phyloP scores from a whole-genome alignment of 2,329 filamentous ascomycete genomes.

The Cadophora gregata region DNA sequence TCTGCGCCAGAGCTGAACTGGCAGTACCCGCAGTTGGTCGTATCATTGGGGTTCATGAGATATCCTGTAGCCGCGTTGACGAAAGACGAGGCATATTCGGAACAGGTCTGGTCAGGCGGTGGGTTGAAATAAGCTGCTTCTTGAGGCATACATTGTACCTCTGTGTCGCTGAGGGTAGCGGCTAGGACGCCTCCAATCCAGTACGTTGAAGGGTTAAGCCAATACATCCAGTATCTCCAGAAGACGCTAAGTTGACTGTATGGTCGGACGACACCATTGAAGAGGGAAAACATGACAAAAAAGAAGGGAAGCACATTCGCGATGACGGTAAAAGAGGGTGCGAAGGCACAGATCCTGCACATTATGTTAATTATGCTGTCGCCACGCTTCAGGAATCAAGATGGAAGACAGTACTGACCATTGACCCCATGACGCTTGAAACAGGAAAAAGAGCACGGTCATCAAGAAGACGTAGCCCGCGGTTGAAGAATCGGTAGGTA shows the following conservation, averaged over 20 bases:
- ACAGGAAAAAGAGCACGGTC: constrained; percentile 78
- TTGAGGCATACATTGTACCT: constrained; percentile 54
- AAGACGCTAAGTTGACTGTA: constrained; percentile 55
- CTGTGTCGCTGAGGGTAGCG: constrained; percentile 60
- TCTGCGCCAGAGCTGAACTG: constrained; percentile 65
- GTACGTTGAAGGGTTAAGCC: constrained; percentile 72
- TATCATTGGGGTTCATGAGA: constrained; percentile 65
- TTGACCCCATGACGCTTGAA: constrained; percentile 78
- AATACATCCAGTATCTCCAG: constrained; percentile 55
- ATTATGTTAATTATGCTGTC: neutral
- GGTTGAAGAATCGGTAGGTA: constrained; percentile 67
- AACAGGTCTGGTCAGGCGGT: constrained; percentile 68
- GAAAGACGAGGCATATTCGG: constrained; percentile 66
- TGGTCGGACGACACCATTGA: constrained; percentile 77
- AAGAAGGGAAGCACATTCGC: constrained; percentile 58
- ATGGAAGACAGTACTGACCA: neutral
- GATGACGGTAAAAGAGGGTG: constrained; percentile 79
- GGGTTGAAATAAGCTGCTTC: constrained; percentile 69
- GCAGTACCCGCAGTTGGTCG: constrained; percentile 70
- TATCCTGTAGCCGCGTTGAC: constrained; percentile 61
- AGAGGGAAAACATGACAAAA: constrained; percentile 69
- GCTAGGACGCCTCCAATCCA: constrained; percentile 73
- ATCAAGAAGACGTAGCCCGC: constrained; percentile 82
- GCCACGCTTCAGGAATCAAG: no score
- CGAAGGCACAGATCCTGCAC: constrained; percentile 76